Base-by-base conservation (phyloP, 768 basidiomycete genomes). In the Phylloporus sp. region DNA sequence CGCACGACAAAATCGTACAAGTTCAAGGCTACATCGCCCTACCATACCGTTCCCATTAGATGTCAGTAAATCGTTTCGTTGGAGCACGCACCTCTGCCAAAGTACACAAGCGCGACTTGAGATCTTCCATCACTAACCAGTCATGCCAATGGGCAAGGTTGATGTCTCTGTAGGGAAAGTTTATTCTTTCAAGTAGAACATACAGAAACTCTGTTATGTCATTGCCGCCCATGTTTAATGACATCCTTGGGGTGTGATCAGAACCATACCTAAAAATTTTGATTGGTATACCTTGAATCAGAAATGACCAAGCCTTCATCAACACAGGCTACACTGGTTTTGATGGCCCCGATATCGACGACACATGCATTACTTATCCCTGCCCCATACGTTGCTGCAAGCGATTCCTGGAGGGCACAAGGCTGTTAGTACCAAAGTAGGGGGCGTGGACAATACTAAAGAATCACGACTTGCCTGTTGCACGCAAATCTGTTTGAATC, bases 291-390 rank as follows among this genome's bases (percentile, higher is more conserved):
- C 93, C 94, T 79, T 3, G 92, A 91, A 56, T 99, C 96, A 5
- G 84, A 62, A 23, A 93, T 69, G 18, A 99, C 79, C 40, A 93
- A 62, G 3, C 96, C 96, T 57, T 99, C 96, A 47, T 98, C 96
- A 3, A 98, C 86, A 60, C 94, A 97, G 0, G 93, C 82, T 33
- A 99, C 80, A 49, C 80, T 90, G 2, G 90, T 92, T 45, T 76
- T 80, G 14, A 73, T 76, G 11, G 95, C 88, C 4, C 96, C 96
- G 41, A 98, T 84, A 63, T 99, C 91, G 28, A 99, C 88, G 5
- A 99, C 90, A 59, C 96, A 98, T 10, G 94, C 96, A 57, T 83
- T 87, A 0, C 90, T 90, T 42, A 98, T 83, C 7, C 95, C 95
- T 7, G 95, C 93, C 18, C 94, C 94, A 62, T 94, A 97, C 1